Evolutionary conservation across 2,329 filamentous ascomycete species (phyloP).

Genomic region (Penicillium verrucosum): DNA sequence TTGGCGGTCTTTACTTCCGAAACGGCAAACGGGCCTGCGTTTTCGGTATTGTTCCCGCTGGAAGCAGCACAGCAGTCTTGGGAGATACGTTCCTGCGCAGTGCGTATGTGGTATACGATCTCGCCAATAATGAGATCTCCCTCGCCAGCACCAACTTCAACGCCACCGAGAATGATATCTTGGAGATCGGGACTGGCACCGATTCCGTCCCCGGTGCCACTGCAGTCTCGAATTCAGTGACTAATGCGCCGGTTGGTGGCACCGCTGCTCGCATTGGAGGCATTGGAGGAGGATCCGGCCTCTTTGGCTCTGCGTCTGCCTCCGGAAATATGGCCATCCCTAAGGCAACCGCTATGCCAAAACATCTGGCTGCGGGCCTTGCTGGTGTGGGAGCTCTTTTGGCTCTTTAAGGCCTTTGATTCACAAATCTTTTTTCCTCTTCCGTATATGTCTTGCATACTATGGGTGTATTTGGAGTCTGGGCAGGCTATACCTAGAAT

Average conservation of each 20-base stretch:
- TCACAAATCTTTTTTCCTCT: background rate
- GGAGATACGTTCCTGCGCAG: slow-evolving; percentile 63
- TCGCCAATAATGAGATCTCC: slow-evolving; percentile 58
- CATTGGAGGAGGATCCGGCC: slow-evolving; percentile 8
- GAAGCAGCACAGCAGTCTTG: slow-evolving; percentile 49
- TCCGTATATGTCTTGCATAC: slow-evolving; percentile 8
- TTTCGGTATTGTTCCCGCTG: slow-evolving; percentile 52
- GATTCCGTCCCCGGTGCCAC: slow-evolving; percentile 53
- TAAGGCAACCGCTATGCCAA: slow-evolving; percentile 15
- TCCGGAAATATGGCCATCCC: slow-evolving; percentile 16
- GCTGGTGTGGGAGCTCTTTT: slow-evolving; percentile 25
- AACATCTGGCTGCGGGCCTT: slow-evolving; percentile 20
- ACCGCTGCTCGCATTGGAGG: slow-evolving; percentile 45
- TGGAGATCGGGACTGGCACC: slow-evolving; percentile 53
- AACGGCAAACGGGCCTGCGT: slow-evolving; percentile 40
- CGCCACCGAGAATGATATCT: slow-evolving; percentile 47
- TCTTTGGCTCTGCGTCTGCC: slow-evolving; percentile 17
- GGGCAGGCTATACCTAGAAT: slow-evolving; percentile 8
- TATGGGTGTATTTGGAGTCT: slow-evolving; percentile 12
- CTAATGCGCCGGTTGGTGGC: slow-evolving; percentile 42
- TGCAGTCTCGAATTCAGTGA: slow-evolving; percentile 50
- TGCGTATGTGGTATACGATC: slow-evolving; percentile 62
- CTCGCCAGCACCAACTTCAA: slow-evolving; percentile 62
- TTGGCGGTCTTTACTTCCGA: slow-evolving; percentile 39
- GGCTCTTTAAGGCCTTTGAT: slow-evolving; percentile 11